Evolutionary conservation across 2,329 filamentous ascomycete species (phyloP), one percentile per base, ranked within the genome.

Genomic region (Pseudocercospora ulei): DNA sequence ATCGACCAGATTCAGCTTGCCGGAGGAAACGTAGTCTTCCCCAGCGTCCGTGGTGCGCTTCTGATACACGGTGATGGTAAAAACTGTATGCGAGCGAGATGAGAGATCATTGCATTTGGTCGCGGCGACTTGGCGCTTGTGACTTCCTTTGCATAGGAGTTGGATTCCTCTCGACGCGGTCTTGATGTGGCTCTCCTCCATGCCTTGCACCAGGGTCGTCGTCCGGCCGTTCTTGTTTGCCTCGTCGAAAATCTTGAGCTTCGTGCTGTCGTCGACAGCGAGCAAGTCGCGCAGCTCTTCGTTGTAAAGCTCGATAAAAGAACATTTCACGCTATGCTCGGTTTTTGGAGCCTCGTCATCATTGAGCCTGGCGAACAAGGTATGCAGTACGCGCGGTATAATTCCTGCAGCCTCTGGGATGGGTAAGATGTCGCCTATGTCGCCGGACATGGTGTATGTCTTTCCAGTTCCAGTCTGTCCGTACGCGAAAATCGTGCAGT

Each of bases 31-130:
- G 55, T 82, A 87, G 46, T 96, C 88, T 57, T 96, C 87, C 3
- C 86, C 87, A 44, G 80, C 77, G 31, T 92, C 83, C 2, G 76
- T 76, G 1, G 76, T 76, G 46, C 81, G 79, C 62, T 93, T 94
- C 55, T 86, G 80, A 57, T 87, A 85, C 0, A 87, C 83, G 1
- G 88, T 95, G 44, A 98, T 83, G 5, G 90, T 96, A 58, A 98
- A 98, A 13, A 98, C 82, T 0, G 90, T 98, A 58, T 98, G 92
- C 66, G 87, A 94, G 61, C 90, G 78, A 54, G 87, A 95, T 63
- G 87, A 95, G 39, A 96, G 75, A 55, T 98, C 90, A 60, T 98
- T 98, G 73, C 90, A 98, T 63, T 96, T 96, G n/a, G 90, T 98
- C 3, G 92, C 86, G 4, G 90, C 92, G n/a, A 98, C 90, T 62